Percentiles rank a stretch among this genome's conserved stretches.
Evolutionary conservation across 1,284 basidiomycete species (phyloP).

Genomic region (Cutaneotrichosporon dermatis): DNA sequence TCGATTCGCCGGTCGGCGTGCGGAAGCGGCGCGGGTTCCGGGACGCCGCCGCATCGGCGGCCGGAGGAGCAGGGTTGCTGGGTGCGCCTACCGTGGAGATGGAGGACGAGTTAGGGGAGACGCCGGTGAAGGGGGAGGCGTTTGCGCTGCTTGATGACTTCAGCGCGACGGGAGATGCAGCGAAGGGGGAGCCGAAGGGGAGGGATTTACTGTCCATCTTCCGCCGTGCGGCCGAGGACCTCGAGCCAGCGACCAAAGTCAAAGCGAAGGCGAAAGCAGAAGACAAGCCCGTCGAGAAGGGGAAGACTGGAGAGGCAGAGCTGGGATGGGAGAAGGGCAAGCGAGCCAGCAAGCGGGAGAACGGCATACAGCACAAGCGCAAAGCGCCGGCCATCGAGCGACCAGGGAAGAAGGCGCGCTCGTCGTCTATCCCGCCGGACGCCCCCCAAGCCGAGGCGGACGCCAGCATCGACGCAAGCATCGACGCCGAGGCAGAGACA

Average conservation of each 20-base stretch:
- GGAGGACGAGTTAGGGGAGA: constrained; percentile 16
- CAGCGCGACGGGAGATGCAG: neutral
- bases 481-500: neutral
- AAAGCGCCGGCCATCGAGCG: neutral
- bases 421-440: neutral
- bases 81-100: neutral
- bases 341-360: neutral
- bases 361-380: neutral
- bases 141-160: constrained; percentile 11
- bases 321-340: neutral
- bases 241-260: too few species aligned
- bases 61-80: neutral
- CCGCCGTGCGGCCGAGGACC: constrained; percentile 2
- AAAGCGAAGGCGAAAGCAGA: too few species aligned
- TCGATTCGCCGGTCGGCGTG: constrained; percentile 39
- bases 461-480: neutral
- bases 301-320: neutral
- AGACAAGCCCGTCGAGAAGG: too few species aligned
- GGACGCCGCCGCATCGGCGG: neutral
- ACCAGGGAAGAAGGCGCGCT: neutral
- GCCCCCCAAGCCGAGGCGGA: neutral
- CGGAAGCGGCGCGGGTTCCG: neutral
- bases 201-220: constrained; percentile 17
- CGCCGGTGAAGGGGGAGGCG: constrained; percentile 13
- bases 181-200: neutral